Percentiles rank a stretch among this genome's conserved stretches.
phyloP scores from a whole-genome alignment of 1,284 basidiomycete genomes.

The Mycena sp. region DNA sequence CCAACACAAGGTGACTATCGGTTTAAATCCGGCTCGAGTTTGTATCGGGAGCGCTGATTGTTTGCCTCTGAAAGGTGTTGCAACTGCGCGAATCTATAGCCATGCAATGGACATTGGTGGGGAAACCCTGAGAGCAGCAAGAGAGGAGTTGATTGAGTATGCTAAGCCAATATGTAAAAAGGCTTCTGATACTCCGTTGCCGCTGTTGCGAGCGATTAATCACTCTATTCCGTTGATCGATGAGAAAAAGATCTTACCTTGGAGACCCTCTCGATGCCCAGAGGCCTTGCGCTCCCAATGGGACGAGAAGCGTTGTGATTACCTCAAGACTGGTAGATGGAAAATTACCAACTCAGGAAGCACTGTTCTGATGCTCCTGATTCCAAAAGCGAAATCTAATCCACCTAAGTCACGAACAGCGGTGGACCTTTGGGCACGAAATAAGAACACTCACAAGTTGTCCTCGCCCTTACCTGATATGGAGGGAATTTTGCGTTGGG shows the following conservation, averaged over 20 bases:
- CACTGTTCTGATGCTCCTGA: conserved; percentile 8
- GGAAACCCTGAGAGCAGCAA: not conserved
- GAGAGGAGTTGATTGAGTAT: conserved; percentile 11
- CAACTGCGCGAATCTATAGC: not conserved
- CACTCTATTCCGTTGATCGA: conserved; percentile 51
- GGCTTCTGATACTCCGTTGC: conserved; percentile 31
- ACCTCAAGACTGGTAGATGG: conserved; percentile 43
- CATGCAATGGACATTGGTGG: not conserved
- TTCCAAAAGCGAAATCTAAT: conserved; percentile 1
- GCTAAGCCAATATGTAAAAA: conserved; percentile 1
- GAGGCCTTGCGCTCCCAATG: conserved; percentile 41
- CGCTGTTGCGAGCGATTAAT: conserved; percentile 47
- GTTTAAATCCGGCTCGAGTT: conserved; percentile 32
- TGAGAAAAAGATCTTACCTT: conserved; percentile 40
- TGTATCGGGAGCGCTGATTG: conserved; percentile 26
- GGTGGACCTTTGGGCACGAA: no score
- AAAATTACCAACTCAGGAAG: conserved; percentile 2
- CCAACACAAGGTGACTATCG: conserved; percentile 4
- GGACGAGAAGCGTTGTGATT: conserved; percentile 39
- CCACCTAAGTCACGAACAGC: conserved; percentile 23
- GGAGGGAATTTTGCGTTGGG: no score
- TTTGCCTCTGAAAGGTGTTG: conserved; percentile 1
- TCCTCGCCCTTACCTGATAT: no score
- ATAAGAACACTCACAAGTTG: no score
- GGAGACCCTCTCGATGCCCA: conserved; percentile 42